Conservation (phyloP, 176 grass and related monocot genomes). For the Triticum turgidum region DNA sequence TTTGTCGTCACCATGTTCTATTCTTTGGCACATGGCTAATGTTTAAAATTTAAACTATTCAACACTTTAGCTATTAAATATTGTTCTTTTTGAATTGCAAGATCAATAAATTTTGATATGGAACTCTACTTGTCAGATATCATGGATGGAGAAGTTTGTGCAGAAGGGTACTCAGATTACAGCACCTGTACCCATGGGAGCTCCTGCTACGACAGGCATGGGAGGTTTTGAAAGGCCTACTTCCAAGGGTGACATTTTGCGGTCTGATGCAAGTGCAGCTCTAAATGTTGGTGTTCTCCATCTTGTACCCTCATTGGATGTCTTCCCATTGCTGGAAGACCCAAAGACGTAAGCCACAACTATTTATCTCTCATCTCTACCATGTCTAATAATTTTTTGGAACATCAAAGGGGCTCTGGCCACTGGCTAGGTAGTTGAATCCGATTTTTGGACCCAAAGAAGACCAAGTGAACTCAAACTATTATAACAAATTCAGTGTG, state of each 20-base stretch:
- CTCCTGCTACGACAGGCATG: conserved; percentile 93
- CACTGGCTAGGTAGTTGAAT: not conserved
- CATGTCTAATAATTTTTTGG: conserved; percentile 7
- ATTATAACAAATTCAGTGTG: conserved; percentile 17
- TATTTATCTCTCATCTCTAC: conserved; percentile 26
- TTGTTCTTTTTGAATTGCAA: conserved; percentile 6
- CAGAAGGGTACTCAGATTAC: conserved; percentile 94
- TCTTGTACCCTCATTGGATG: conserved; percentile 92
- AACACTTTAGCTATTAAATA: conserved; percentile 9
- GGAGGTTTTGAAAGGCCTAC: conserved; percentile 96
- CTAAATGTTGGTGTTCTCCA: conserved; percentile 96
- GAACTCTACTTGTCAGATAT: conserved; percentile 65
- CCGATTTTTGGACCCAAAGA: not conserved
- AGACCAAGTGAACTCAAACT: conserved; percentile 10
- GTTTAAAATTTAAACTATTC: conserved; percentile 19
- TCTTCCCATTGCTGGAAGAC: conserved; percentile 82
- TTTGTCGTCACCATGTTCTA: conserved; percentile 16
- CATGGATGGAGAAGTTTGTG: conserved; percentile 99
- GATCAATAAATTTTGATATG: conserved; percentile 27
- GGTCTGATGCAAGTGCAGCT: conserved; percentile 91
- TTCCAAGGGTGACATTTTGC: conserved; percentile 78
- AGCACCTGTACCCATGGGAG: conserved; percentile 94
- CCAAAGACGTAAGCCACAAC: conserved; percentile 79
- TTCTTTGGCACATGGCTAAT: conserved; percentile 8
- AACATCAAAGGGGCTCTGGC: not conserved